A percentile compares a stretch with the other conserved stretches of the same genome.
These are phyloP conservation scores for Pythium scleroteichum DNA, from an alignment of 352 stramenopile genomes.

Conservation along the genomic window DNA sequence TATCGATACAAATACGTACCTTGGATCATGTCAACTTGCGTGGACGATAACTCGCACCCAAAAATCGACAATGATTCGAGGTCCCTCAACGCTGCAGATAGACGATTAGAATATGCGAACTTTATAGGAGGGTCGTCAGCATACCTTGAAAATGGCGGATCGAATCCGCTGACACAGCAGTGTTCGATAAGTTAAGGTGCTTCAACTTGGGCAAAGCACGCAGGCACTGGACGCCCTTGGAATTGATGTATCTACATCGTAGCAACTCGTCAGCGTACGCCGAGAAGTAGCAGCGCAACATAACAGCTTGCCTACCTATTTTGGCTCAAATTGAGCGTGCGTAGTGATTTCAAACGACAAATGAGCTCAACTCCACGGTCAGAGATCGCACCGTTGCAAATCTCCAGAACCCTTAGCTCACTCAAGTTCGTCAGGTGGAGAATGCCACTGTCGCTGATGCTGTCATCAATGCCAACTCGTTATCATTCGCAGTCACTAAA, in stretches of 20 bases:
- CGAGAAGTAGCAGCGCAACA: background rate
- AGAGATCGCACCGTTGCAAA: conserved; percentile 69
- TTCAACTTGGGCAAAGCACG: conserved; percentile 56
- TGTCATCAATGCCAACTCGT: conserved; percentile 12
- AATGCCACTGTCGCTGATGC: conserved; percentile 71
- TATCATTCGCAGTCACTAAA: background rate
- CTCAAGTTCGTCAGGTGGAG: conserved; percentile 56
- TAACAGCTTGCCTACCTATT: conserved; percentile 44
- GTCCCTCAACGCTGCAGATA: conserved; percentile 26
- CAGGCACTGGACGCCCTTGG: conserved; percentile 64
- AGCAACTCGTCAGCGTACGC: background rate
- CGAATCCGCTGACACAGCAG: conserved; percentile 59
- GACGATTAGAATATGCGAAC: background rate
- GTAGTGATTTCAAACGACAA: conserved; percentile 71
- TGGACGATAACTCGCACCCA: conserved; percentile 22
- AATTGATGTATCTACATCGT: conserved; percentile 60
- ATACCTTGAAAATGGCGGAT: conserved; percentile 72
- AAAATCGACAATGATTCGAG: conserved; percentile 33
- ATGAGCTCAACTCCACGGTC: conserved; percentile 73
- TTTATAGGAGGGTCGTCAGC: conserved; percentile 3
- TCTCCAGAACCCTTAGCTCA: conserved; percentile 56
- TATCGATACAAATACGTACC: conserved; percentile 4
- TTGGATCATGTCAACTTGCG: conserved; percentile 29
- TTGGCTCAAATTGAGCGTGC: conserved; percentile 79
- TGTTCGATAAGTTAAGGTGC: conserved; percentile 80